Evolutionary conservation across 2,329 filamentous ascomycete species (phyloP), one percentile per base, ranked within the genome.

Genomic region (Diplodia mutila): DNA sequence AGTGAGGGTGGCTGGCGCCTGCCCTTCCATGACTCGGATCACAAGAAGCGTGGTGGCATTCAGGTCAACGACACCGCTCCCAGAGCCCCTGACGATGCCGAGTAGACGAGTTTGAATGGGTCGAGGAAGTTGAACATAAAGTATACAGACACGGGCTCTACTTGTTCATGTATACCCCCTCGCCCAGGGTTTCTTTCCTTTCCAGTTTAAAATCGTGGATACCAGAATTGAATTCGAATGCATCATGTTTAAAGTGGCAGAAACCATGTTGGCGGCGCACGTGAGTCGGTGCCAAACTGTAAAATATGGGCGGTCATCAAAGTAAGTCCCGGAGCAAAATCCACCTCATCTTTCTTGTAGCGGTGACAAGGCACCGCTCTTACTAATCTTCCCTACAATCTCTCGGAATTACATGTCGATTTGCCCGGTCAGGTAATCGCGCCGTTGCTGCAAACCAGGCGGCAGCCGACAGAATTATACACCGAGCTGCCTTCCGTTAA

Each of bases 31-130:
- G 93, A 97, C 78, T 90, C 87, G 67, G 82, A 86, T 67, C 90
- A 95, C 84, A 92, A 91, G 86, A 97, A 96, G 86, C 85, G 93
- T 21, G 92, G 92, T 8, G 93, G 93, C 0, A 92, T 97, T 71
- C 93, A 97, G 81, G 93, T 97, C 2, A 87, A 97, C 78, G 87
- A 96, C 77, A 91, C 85, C 29, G 82, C 90, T 9, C 93, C 93
- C 1, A 87, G 89, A 61, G 91, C 90, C 51, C 89, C 90, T 11
- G 81, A 93, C 59, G 91, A 94, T 81, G 92, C 91, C 0, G 92
- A 94, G 78, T 94, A 86, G 59, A 51, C 18, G n/a, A n/a, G 14
- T 27, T 14, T 23, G 18, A 61, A 21, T n/a, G 23, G 4, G n/a
- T 27, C 12, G 32, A 23, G 32, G 4, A 39, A 16, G 2, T 48